Evolutionary conservation across 148 eudicot genomes (phyloP).

Genomic region (Rhododendron ferrugineum): DNA sequence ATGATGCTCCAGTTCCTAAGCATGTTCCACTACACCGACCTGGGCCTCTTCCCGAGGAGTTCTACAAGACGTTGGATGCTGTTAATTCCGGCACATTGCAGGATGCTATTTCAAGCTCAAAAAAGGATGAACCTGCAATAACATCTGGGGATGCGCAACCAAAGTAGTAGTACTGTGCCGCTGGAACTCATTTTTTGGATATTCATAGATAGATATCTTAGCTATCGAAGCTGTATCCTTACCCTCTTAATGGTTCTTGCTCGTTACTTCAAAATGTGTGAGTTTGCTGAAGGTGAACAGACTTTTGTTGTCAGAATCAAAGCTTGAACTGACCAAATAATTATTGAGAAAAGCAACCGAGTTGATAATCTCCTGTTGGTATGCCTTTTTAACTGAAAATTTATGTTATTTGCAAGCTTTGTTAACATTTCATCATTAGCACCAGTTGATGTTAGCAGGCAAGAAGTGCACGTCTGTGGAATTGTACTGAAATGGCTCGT

Average conservation of each 20-base stretch:
- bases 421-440: neutral
- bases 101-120: constrained; percentile 24
- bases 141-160: constrained; percentile 38
- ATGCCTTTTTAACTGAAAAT: neutral
- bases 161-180: constrained; percentile 11
- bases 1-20: constrained; percentile 93
- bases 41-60: constrained; percentile 89
- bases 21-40: constrained; percentile 88
- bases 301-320: neutral
- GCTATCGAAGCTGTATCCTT: neutral
- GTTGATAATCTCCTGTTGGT: neutral
- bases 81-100: constrained; percentile 34
- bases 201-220: constrained; percentile 4
- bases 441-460: neutral
- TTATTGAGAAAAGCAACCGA: neutral
- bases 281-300: neutral
- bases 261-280: neutral
- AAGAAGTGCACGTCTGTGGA: neutral
- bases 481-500: neutral
- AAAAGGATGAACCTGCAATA: constrained; percentile 44
- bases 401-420: neutral
- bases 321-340: neutral
- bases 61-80: constrained; percentile 70
- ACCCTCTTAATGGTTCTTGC: neutral
- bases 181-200: neutral